Evolutionary conservation across 257 asterid species (phyloP).

Genomic region (Nicotiana attenuata): DNA sequence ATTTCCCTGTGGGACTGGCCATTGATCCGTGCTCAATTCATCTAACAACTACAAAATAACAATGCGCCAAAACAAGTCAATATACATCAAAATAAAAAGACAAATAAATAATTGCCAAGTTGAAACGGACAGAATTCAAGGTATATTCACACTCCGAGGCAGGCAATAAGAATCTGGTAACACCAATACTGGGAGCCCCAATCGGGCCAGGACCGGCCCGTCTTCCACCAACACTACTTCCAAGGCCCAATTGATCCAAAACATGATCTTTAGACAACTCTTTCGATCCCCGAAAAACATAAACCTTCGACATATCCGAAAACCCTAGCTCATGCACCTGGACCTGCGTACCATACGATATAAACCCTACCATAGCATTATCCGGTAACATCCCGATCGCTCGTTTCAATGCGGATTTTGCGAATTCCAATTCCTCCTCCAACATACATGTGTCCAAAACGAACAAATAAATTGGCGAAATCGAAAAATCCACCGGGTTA

Average conservation of each 20-base stretch:
- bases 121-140: conserved; percentile 50
- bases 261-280: conserved; percentile 80
- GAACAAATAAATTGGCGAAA: conserved; percentile 63
- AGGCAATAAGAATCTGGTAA: conserved; percentile 72
- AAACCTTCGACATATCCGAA: conserved; percentile 81
- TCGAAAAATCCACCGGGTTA: conserved; percentile 15
- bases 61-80: background rate
- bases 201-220: conserved; percentile 46
- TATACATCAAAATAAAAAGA: background rate
- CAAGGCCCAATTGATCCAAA: conserved; percentile 82
- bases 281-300: conserved; percentile 81
- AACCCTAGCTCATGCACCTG: conserved; percentile 94
- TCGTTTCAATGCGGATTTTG: conserved; percentile 78
- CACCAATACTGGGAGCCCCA: conserved; percentile 45
- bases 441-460: conserved; percentile 89
- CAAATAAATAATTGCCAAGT: background rate
- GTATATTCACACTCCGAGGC: conserved; percentile 91
- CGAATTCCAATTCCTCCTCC: conserved; percentile 84
- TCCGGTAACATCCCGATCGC: conserved; percentile 89
- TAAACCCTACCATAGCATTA: conserved; percentile 90
- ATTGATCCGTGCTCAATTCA: conserved; percentile 80
- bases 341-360: conserved; percentile 93
- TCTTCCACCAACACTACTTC: conserved; percentile 33
- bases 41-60: conserved; percentile 66
- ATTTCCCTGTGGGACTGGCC: conserved; percentile 77